Evolutionary conservation across 257 asterid species (phyloP).

Genomic region (Mentha longifolia): DNA sequence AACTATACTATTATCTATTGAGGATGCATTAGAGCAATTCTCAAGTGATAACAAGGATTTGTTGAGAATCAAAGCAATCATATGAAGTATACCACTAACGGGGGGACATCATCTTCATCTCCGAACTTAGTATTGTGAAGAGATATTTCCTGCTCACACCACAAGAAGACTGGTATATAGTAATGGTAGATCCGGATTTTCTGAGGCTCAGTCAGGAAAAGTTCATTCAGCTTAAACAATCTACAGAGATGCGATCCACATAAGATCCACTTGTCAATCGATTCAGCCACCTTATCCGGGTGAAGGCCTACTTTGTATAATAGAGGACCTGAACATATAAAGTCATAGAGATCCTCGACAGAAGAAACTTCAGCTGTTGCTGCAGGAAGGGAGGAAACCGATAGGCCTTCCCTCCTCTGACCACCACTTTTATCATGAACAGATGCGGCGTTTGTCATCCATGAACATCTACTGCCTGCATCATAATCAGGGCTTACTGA

Average conservation of each 20-base stretch:
- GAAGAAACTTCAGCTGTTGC: constrained; percentile 63
- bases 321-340: constrained; percentile 86
- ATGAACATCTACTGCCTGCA: constrained; percentile 61
- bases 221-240: constrained; percentile 75
- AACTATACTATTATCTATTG: constrained; percentile 6
- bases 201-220: constrained; percentile 73
- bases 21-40: not conserved
- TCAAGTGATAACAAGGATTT: constrained; percentile 20
- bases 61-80: constrained; percentile 24
- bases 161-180: constrained; percentile 90
- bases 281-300: constrained; percentile 76
- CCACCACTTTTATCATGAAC: constrained; percentile 33
- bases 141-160: constrained; percentile 90
- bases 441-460: constrained; percentile 58
- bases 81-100: constrained; percentile 71
- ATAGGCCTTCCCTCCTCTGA: constrained; percentile 46
- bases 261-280: constrained; percentile 83
- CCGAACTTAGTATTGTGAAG: constrained; percentile 61
- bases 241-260: constrained; percentile 84
- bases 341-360: constrained; percentile 71
- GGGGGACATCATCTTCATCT: constrained; percentile 78
- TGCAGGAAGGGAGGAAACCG: constrained; percentile 47
- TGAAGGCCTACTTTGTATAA: constrained; percentile 62
- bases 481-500: constrained; percentile 21
- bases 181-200: constrained; percentile 86